Percentiles rank a stretch among this genome's conserved stretches.
These are phyloP conservation scores for Tylopilus sp. DNA, from an alignment of 1,284 basidiomycete species.

Conservation along the genomic window DNA sequence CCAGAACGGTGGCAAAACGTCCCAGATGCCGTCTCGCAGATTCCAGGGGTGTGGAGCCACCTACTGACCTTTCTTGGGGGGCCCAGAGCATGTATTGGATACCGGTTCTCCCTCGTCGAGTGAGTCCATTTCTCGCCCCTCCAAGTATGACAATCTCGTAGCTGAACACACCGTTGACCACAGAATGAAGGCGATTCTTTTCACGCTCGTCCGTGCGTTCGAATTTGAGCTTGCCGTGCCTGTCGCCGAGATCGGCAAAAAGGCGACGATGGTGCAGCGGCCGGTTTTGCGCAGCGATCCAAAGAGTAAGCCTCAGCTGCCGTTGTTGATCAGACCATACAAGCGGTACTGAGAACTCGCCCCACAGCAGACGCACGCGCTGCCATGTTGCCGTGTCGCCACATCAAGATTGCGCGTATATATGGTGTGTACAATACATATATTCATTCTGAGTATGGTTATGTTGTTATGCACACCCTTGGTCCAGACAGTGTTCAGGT, in stretches of 20 bases:
- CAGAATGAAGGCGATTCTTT: slow-evolving; percentile 55
- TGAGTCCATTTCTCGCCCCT: slow-evolving; percentile 26
- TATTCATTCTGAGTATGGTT: too few relatives aligned
- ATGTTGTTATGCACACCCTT: too few relatives aligned
- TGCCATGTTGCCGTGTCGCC: too few relatives aligned
- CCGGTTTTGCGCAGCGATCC: slow-evolving; percentile 34
- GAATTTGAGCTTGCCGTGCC: slow-evolving; percentile 51
- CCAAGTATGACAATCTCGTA: not conserved
- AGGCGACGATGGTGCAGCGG: slow-evolving; percentile 36
- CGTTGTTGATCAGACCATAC: slow-evolving; percentile 17
- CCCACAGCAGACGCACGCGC: too few relatives aligned
- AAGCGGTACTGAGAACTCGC: not conserved
- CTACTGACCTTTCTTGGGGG: slow-evolving; percentile 59
- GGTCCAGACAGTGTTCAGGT: too few relatives aligned
- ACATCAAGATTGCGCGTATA: not conserved
- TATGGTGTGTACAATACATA: too few relatives aligned
- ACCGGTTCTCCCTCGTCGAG: slow-evolving; percentile 69
- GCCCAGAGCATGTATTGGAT: slow-evolving; percentile 62
- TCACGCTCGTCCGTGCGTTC: slow-evolving; percentile 53
- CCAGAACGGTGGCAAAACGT: slow-evolving; percentile 57
- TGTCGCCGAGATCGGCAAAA: slow-evolving; percentile 37
- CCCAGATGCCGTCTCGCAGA: slow-evolving; percentile 41
- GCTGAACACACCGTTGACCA: not conserved
- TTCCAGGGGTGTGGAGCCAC: slow-evolving; percentile 60
- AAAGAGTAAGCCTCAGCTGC: slow-evolving; percentile 11